Evolutionary conservation across 345 rosid genomes (phyloP).

Genomic region (Hibiscus tridactylites): DNA sequence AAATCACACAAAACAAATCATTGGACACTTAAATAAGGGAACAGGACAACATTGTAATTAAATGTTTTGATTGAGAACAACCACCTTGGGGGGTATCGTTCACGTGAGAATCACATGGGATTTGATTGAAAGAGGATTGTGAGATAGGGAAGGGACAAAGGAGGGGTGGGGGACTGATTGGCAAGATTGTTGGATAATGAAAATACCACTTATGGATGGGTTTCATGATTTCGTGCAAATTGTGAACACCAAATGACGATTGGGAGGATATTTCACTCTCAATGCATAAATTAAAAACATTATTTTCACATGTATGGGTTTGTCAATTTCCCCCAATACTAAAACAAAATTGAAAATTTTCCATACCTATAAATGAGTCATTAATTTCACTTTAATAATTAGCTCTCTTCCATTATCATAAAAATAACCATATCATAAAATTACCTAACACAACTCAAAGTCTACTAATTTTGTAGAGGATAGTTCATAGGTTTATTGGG

Average conservation of each 20-base stretch:
- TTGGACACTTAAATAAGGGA: conserved; percentile 2
- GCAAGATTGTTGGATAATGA: conserved; percentile 1
- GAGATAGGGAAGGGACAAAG: neutral
- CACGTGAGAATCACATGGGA: conserved; percentile 19
- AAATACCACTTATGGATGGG: conserved; percentile 7
- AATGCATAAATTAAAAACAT: too few species aligned
- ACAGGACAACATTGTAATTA: neutral
- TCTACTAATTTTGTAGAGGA: too few species aligned
- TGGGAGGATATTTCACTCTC: too few species aligned
- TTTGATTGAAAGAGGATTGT: neutral
- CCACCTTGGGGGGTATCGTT: neutral
- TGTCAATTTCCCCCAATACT: too few species aligned
- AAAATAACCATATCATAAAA: too few species aligned
- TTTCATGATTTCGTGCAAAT: neutral
- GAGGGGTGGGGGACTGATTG: neutral
- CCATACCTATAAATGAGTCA: too few species aligned
- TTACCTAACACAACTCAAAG: too few species aligned
- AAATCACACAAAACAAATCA: conserved; percentile 9
- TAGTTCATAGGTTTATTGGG: too few species aligned
- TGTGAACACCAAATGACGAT: neutral
- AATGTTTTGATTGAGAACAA: neutral
- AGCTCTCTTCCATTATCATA: too few species aligned
- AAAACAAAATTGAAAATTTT: too few species aligned
- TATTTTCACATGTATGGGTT: too few species aligned
- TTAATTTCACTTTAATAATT: too few species aligned